These are phyloP conservation scores for Pythium vanterpoolii DNA, from an alignment of 352 stramenopile species.

Conservation along the genomic window DNA sequence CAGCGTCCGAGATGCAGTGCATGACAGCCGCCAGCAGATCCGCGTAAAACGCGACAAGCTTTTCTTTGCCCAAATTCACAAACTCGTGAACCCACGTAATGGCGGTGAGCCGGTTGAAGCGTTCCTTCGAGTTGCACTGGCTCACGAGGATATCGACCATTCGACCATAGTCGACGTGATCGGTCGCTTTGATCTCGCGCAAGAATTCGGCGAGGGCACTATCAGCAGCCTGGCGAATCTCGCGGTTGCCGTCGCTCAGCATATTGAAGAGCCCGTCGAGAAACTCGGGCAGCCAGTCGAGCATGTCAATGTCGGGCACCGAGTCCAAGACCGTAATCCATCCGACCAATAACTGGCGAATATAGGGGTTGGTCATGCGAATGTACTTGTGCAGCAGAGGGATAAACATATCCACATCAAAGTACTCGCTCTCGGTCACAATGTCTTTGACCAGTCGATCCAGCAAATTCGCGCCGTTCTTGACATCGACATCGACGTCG, in stretches of 20 bases:
- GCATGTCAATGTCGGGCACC: slow-evolving; percentile 99
- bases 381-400: slow-evolving; percentile 99
- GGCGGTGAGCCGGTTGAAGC: slow-evolving; percentile 96
- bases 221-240: slow-evolving; percentile 96
- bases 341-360: slow-evolving; percentile 95
- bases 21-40: slow-evolving; percentile 96
- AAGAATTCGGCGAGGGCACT: slow-evolving; percentile 94
- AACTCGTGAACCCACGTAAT: slow-evolving; percentile 99
- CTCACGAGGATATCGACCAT: slow-evolving; percentile 97
- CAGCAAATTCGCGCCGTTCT: slow-evolving; percentile 93
- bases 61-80: slow-evolving; percentile 94
- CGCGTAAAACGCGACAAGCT: slow-evolving; percentile 94
- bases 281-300: slow-evolving; percentile 97
- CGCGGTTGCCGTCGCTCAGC: slow-evolving; percentile 97
- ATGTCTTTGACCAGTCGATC: slow-evolving; percentile 98
- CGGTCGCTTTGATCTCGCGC: slow-evolving; percentile 94
- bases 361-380: slow-evolving; percentile 98
- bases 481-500: slow-evolving; percentile 99
- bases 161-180: slow-evolving; percentile 96
- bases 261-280: slow-evolving; percentile 99
- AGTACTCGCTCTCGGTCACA: slow-evolving; percentile 97
- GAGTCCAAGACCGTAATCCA: slow-evolving; percentile 99
- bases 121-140: slow-evolving; percentile 97
- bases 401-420: slow-evolving; percentile 99
- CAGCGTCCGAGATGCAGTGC: slow-evolving; percentile 96